These are phyloP conservation scores for Nelumbo lutea DNA, from an alignment of 164 flowering plant species.

Conservation along the genomic window DNA sequence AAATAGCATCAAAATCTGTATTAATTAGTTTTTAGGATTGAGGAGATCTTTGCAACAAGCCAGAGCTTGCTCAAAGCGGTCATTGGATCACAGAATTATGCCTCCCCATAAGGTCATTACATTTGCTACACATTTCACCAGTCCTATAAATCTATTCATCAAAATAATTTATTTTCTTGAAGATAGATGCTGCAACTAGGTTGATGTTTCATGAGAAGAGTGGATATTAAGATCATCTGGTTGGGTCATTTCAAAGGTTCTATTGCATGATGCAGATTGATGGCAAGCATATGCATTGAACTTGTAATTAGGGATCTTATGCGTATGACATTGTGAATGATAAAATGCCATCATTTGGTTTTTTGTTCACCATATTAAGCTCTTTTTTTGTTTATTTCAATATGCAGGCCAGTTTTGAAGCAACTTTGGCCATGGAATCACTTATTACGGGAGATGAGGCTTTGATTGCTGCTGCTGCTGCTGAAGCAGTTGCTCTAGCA, in stretches of 20 bases:
- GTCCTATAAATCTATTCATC: neutral
- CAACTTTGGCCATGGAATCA: constrained; percentile 44
- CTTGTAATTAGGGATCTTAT: neutral
- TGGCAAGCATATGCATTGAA: neutral
- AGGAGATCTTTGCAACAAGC: too few relatives aligned
- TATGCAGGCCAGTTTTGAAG: constrained; percentile 41
- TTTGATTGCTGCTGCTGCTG: constrained; percentile 74
- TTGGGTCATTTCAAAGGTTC: neutral
- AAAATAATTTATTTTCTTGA: neutral
- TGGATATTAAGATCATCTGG: neutral
- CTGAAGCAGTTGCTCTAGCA: constrained; percentile 88
- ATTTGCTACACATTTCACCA: neutral
- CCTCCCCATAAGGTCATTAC: too few relatives aligned
- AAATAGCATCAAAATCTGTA: too few relatives aligned
- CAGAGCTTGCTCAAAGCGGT: too few relatives aligned
- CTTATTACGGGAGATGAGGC: constrained; percentile 67
- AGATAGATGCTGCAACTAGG: neutral
- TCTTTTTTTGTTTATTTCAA: neutral
- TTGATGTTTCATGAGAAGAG: neutral
- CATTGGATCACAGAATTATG: too few relatives aligned
- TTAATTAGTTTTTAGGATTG: too few relatives aligned
- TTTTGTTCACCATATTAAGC: neutral
- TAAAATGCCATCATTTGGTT: neutral
- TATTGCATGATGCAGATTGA: neutral
- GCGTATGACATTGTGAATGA: neutral